Evolutionary conservation across 2,329 filamentous ascomycete species (phyloP).

Genomic region (Periglandula ipomoeae): DNA sequence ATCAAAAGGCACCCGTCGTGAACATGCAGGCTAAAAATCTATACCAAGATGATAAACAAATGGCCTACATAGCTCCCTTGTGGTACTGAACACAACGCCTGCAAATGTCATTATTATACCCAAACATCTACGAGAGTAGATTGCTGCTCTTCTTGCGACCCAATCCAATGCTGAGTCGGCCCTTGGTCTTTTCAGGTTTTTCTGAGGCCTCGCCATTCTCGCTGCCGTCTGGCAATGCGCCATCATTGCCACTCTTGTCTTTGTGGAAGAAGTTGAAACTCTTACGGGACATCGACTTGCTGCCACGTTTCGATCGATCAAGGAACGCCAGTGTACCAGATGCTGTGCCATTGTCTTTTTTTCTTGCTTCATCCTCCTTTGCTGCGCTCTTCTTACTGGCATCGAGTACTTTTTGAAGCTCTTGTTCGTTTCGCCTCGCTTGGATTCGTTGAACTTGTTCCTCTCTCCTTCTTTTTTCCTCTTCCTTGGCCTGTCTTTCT

Average conservation of each 20-base stretch:
- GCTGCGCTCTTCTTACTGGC: conserved; percentile 55
- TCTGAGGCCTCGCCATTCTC: conserved; percentile 24
- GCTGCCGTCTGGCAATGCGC: conserved; percentile 16
- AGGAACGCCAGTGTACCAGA: conserved; percentile 41
- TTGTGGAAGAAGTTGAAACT: conserved; percentile 60
- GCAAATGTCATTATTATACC: conserved; percentile 10
- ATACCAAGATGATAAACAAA: background rate
- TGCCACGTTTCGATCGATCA: conserved; percentile 59
- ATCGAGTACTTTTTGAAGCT: conserved; percentile 55
- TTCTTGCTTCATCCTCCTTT: conserved; percentile 37
- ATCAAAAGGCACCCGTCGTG: background rate
- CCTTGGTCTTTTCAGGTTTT: conserved; percentile 47
- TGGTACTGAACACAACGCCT: background rate
- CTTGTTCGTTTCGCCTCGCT: conserved; percentile 48
- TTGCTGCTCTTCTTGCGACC: conserved; percentile 63
- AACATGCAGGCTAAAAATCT: background rate
- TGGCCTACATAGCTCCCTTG: background rate
- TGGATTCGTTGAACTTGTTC: conserved; percentile 45
- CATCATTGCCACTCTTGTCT: conserved; percentile 28
- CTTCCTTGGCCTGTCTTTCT: conserved; percentile 17
- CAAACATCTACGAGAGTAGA: conserved; percentile 18
- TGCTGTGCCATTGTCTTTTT: conserved; percentile 25
- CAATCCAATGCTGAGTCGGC: conserved; percentile 57
- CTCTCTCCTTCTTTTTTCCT: conserved; percentile 33
- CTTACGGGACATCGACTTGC: conserved; percentile 71